These are phyloP conservation scores for Podila epicladia DNA, from an alignment of 192 early-diverging fungal genomes.

Conservation along the genomic window DNA sequence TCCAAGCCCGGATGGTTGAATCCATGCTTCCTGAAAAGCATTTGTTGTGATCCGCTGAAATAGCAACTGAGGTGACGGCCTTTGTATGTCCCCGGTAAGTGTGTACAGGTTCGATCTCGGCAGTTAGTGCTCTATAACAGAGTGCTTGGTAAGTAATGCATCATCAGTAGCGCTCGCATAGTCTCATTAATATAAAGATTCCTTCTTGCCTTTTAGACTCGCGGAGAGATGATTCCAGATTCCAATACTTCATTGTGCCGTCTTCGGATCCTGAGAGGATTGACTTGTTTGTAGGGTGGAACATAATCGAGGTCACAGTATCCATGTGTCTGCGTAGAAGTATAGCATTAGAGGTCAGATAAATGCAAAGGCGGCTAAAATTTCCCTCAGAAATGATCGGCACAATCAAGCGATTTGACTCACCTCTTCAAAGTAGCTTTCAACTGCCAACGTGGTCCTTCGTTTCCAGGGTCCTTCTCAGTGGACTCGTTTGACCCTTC, in stretches of 20 bases:
- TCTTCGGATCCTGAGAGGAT: slow-evolving; percentile 87
- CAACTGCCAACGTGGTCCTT: slow-evolving; percentile 34
- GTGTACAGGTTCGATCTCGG: slow-evolving; percentile 71
- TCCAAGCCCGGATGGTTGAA: slow-evolving; percentile 78
- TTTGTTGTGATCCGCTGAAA: slow-evolving; percentile 66
- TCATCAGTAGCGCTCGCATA: too few species aligned
- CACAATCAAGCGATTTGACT: too few species aligned
- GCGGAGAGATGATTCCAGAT: slow-evolving; percentile 59
- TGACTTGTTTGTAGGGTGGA: slow-evolving; percentile 56
- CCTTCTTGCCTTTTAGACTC: slow-evolving; percentile 35
- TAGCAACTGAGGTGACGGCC: slow-evolving; percentile 72
- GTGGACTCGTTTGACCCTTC: slow-evolving; percentile 1
- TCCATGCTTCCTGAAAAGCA: slow-evolving; percentile 81
- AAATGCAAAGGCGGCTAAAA: background rate
- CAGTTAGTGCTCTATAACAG: slow-evolving; percentile 17
- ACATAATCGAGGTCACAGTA: slow-evolving; percentile 39
- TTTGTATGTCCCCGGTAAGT: slow-evolving; percentile 84
- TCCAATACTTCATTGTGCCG: slow-evolving; percentile 84
- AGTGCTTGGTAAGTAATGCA: too few species aligned
- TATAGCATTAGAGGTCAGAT: too few species aligned
- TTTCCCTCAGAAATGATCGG: too few species aligned
- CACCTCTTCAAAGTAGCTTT: slow-evolving; percentile 35
- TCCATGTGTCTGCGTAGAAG: slow-evolving; percentile 27
- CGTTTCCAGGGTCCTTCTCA: slow-evolving; percentile 4
- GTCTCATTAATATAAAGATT: background rate